These are phyloP conservation scores for Endoconidiophora polonica DNA, from an alignment of 2,329 filamentous ascomycete species.

Conservation along the genomic window DNA sequence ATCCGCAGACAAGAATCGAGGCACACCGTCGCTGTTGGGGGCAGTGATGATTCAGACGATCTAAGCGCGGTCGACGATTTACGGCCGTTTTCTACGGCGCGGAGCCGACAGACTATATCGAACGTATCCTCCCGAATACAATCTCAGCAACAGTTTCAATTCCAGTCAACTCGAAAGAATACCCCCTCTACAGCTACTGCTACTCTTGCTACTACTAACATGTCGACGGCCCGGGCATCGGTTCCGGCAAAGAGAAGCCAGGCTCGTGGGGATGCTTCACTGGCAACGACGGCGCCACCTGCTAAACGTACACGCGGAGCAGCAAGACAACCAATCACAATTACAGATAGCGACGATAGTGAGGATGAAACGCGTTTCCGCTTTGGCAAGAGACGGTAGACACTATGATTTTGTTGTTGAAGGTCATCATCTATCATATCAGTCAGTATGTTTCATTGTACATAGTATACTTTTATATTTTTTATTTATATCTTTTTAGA, in stretches of 20 bases:
- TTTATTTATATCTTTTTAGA: slow-evolving; percentile 2
- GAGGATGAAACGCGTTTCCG: slow-evolving; percentile 37
- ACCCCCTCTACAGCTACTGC: no score
- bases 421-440: not conserved
- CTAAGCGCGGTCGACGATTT: slow-evolving; percentile 9
- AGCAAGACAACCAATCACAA: slow-evolving; percentile 20
- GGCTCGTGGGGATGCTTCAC: not conserved
- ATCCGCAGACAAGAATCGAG: not conserved
- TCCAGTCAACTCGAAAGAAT: no score
- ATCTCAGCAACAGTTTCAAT: not conserved
- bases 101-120: no score
- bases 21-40: no score
- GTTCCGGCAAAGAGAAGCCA: not conserved
- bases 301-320: slow-evolving; percentile 20
- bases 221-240: no score
- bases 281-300: slow-evolving; percentile 17
- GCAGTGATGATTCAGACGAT: slow-evolving; percentile 16
- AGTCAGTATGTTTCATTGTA: not conserved
- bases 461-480: not conserved
- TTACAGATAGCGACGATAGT: slow-evolving; percentile 32
- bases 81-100: not conserved
- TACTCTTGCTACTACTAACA: no score
- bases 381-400: slow-evolving; percentile 34
- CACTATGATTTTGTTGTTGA: not conserved
- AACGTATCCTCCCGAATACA: not conserved